phyloP scores from a whole-genome alignment of 179 eudicot species.

The Corrigiola litoralis region DNA sequence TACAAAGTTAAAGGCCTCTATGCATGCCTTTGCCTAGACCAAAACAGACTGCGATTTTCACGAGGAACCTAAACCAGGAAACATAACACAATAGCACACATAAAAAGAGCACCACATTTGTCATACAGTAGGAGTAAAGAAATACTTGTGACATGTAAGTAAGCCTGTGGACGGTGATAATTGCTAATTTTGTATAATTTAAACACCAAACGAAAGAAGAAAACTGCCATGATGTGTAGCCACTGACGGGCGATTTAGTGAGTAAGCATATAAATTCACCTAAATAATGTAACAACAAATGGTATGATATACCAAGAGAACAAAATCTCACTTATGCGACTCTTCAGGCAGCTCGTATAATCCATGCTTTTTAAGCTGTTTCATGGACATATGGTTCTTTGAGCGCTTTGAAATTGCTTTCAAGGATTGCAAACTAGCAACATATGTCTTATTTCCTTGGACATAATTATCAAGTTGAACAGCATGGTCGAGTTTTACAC shows the following conservation, averaged over 20 bases:
- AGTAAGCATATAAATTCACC: no score
- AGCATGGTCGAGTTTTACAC: conserved; percentile 52
- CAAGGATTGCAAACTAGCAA: conserved; percentile 34
- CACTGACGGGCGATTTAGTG: no score
- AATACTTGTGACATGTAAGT: background rate
- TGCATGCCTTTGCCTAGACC: background rate
- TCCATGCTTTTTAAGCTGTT: conserved; percentile 64
- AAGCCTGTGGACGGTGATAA: no score
- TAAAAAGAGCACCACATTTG: background rate
- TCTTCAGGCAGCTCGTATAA: conserved; percentile 49
- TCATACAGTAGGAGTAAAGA: background rate
- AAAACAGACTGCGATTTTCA: background rate
- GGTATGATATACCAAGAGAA: background rate
- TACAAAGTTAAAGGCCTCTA: no score
- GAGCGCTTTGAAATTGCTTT: conserved; percentile 66
- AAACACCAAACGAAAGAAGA: no score
- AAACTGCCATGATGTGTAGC: no score
- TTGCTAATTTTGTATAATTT: no score
- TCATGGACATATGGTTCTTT: conserved; percentile 70
- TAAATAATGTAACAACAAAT: no score
- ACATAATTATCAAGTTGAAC: conserved; percentile 71
- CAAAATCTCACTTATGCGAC: conserved; percentile 49
- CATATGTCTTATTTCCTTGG: conserved; percentile 32
- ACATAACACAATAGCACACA: background rate
- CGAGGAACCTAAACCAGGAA: background rate